Base-by-base conservation (phyloP, 495 filamentous ascomycete genomes). In the Filosporella fistucella region DNA sequence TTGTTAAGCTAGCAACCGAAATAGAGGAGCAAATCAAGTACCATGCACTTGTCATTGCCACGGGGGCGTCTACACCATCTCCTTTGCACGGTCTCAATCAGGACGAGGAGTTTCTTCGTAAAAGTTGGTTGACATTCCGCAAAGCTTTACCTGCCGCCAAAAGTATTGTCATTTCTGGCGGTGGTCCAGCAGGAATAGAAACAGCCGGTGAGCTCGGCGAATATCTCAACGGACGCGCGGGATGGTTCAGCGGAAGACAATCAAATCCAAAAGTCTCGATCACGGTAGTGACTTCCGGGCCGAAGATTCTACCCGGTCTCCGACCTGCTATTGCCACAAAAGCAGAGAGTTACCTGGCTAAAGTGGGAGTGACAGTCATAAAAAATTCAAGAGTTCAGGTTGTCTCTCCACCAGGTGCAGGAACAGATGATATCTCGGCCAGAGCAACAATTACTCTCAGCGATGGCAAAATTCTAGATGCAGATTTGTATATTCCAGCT, bases 131-230 rank as follows among this genome's bases (percentile, higher is more conserved):
- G 0, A 30, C 51, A 10, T 69, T 77, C 56, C 71, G 70, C 1
- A 41, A 58, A 17, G 62, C 56, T 0, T 58, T 80, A 1, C 61
- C 66, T 1, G 53, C 41, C 1, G 81, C 80, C 6, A 73, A 72
- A 24, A 71, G 56, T 17, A 77, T 88, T 40, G 68, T 82, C 4
- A 67, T 86, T 28, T 74, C 70, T 3, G 86, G 86, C 29, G 86
- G 75, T 2, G 86, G 86, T 0, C 77, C 86, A 4, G 68, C 84
- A 10, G 84, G 81, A 3, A 74, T 89, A 26, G 82, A 85, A 47
- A 57, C 75, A 0, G 71, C 75, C 0, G 82, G 80, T 18, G 82
- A 86, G 59, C 55, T 83, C 3, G 74, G 68, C 34, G 72, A 75
- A 35, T 61, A 68, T 47, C 63, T 77, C 7, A 80, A 77, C 46